These are phyloP conservation scores for Phytophthora sojae DNA, from an alignment of 352 stramenopile species.

Conservation along the genomic window DNA sequence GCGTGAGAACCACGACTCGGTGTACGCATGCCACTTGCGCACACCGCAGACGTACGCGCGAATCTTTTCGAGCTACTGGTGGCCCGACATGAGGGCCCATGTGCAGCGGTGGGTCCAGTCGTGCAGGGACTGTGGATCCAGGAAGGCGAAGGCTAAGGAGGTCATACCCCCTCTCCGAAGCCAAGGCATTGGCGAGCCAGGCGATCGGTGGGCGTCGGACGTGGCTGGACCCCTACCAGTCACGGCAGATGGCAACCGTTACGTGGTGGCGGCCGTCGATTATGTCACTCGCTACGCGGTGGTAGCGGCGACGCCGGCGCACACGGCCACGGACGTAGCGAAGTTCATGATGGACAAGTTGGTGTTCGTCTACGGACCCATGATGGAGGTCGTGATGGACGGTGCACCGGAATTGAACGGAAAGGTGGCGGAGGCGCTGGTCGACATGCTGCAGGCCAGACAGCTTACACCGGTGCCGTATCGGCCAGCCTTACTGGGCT, in stretches of 20 bases:
- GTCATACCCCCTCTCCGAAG: too few relatives aligned
- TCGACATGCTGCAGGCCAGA: neutral
- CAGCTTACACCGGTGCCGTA: neutral
- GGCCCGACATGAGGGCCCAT: neutral
- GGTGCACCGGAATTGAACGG: too few relatives aligned
- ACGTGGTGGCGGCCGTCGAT: too few relatives aligned
- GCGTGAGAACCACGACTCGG: slow-evolving; percentile 1
- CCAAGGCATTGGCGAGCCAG: too few relatives aligned
- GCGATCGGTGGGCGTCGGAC: too few relatives aligned
- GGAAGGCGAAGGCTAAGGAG: too few relatives aligned
- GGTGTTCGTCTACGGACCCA: slow-evolving; percentile 3
- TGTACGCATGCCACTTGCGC: slow-evolving; percentile 5
- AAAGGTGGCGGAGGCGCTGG: neutral
- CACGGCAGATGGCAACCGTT: too few relatives aligned
- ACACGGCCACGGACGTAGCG: neutral
- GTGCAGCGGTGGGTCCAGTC: slow-evolving; percentile 1
- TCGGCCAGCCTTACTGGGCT: too few relatives aligned
- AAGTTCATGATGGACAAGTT: slow-evolving; percentile 3
- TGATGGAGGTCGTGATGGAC: slow-evolving; percentile 4
- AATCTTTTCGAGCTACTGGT: neutral
- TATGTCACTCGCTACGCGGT: neutral
- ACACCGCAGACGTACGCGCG: slow-evolving; percentile 4
- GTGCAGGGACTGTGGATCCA: too few relatives aligned
- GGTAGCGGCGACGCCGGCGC: neutral
- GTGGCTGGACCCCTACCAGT: too few relatives aligned